Percentiles rank a stretch among this genome's conserved stretches.
phyloP scores from a whole-genome alignment of 176 grass and related monocot species.

The Neostapfia colusana region DNA sequence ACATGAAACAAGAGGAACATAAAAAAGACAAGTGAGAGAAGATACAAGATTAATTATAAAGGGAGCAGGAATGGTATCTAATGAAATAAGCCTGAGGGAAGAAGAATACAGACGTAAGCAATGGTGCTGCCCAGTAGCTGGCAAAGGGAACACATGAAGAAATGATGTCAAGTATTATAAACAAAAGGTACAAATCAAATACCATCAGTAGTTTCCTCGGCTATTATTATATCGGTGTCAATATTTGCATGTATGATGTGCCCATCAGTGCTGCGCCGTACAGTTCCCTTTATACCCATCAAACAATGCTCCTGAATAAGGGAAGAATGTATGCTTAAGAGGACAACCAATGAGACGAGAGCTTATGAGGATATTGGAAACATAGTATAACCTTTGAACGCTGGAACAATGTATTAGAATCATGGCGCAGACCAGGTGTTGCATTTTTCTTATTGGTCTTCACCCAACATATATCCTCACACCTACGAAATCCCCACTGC shows the following conservation, averaged over 20 bases:
- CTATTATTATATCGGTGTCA: slow-evolving; percentile 97
- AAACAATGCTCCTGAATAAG: slow-evolving; percentile 82
- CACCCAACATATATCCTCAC: slow-evolving; percentile 96
- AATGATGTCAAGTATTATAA: slow-evolving; percentile 21
- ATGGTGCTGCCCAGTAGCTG: no score
- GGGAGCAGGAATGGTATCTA: neutral
- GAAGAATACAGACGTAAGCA: neutral
- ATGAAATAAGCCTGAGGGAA: no score
- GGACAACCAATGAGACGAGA: neutral
- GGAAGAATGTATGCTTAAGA: neutral
- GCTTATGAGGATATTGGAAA: neutral
- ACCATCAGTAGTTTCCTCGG: slow-evolving; percentile 93
- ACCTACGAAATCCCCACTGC: slow-evolving; percentile 98
- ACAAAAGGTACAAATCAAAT: slow-evolving; percentile 22
- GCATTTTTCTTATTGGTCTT: slow-evolving; percentile 99
- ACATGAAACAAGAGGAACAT: neutral
- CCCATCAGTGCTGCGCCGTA: slow-evolving; percentile 94
- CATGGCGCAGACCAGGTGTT: slow-evolving; percentile 73
- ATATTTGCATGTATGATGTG: slow-evolving; percentile 99
- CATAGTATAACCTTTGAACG: slow-evolving; percentile 72
- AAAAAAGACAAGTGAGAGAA: neutral
- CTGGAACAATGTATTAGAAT: slow-evolving; percentile 81
- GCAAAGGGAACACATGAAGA: slow-evolving; percentile 4
- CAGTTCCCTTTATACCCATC: slow-evolving; percentile 99
- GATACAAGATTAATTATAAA: neutral